Conservation (phyloP, 805 yeast genomes). For the Cyberlindnera japonica region DNA sequence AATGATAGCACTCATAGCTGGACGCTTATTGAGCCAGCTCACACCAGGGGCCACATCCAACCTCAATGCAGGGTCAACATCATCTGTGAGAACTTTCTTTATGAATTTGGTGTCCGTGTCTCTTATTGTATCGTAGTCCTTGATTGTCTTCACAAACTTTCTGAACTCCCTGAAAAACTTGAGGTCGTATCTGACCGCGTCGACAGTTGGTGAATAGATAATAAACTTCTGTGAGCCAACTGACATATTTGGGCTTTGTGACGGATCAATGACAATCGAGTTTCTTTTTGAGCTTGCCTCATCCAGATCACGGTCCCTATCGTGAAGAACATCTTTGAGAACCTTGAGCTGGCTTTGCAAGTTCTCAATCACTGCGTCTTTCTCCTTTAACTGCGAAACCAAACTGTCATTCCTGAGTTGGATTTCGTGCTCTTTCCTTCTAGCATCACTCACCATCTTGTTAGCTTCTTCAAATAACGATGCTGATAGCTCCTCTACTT, state of each 20-base stretch:
- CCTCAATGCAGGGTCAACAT: conserved; percentile 69
- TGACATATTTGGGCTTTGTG: background rate
- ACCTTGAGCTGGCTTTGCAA: conserved; percentile 65
- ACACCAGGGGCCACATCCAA: conserved; percentile 62
- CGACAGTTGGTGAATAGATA: conserved; percentile 39
- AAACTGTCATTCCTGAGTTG: conserved; percentile 58
- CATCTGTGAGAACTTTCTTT: conserved; percentile 65
- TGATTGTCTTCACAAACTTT: conserved; percentile 35
- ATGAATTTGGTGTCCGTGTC: conserved; percentile 49
- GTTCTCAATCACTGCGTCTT: conserved; percentile 60
- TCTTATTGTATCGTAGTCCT: conserved; percentile 32
- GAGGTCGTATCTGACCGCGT: conserved; percentile 41
- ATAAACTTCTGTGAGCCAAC: conserved; percentile 25
- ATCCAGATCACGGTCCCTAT: conserved; percentile 35
- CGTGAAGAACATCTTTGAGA: conserved; percentile 56
- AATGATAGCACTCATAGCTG: conserved; percentile 61
- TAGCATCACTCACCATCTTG: conserved; percentile 76
- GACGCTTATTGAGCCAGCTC: conserved; percentile 57
- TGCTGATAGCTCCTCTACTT: conserved; percentile 76
- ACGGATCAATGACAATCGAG: conserved; percentile 6
- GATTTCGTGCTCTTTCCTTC: conserved; percentile 57
- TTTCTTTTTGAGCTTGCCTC: conserved; percentile 15
- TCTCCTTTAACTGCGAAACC: conserved; percentile 55
- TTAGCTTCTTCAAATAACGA: conserved; percentile 82
- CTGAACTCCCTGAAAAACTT: conserved; percentile 35